Conservation (phyloP, 306 rosid species). For the Quercus bicolor region DNA sequence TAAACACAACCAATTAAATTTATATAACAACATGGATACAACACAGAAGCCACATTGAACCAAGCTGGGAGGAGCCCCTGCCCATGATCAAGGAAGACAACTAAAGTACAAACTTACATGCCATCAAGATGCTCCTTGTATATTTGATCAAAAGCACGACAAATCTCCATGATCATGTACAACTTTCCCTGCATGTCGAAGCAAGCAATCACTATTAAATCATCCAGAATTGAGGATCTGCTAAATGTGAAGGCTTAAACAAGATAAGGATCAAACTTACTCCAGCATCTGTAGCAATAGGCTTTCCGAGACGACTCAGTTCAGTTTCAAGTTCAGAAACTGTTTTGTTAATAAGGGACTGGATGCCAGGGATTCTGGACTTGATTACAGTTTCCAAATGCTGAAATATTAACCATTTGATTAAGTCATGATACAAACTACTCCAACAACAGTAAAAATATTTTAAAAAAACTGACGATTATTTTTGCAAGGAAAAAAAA, state of each 20-base stretch:
- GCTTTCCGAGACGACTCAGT: conserved; percentile 84
- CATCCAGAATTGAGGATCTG: conserved; percentile 3
- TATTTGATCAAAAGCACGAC: conserved; percentile 78
- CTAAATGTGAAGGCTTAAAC: not conserved
- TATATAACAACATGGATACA: conserved; percentile 2
- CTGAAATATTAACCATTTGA: conserved; percentile 43
- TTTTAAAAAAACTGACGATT: not conserved
- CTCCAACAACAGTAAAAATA: not conserved
- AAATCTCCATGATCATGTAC: conserved; percentile 89
- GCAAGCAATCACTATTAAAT: conserved; percentile 19
- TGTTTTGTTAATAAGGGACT: conserved; percentile 85
- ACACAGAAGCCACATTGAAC: not conserved
- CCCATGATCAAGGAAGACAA: not conserved
- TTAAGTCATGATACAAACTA: conserved; percentile 6
- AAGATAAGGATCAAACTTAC: conserved; percentile 44
- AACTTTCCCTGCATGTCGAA: conserved; percentile 71
- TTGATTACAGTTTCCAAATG: conserved; percentile 96
- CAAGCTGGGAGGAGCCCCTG: conserved; percentile 15
- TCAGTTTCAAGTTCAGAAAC: conserved; percentile 84
- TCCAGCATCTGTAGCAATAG: conserved; percentile 84
- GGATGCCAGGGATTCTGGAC: conserved; percentile 91
- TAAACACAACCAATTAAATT: conserved; percentile 19
- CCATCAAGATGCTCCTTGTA: conserved; percentile 97
- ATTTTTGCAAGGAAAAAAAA: not conserved
- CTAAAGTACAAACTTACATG: conserved; percentile 54